Conservation (phyloP, 176 grass and related monocot genomes). For the Paspalum vaginatum region DNA sequence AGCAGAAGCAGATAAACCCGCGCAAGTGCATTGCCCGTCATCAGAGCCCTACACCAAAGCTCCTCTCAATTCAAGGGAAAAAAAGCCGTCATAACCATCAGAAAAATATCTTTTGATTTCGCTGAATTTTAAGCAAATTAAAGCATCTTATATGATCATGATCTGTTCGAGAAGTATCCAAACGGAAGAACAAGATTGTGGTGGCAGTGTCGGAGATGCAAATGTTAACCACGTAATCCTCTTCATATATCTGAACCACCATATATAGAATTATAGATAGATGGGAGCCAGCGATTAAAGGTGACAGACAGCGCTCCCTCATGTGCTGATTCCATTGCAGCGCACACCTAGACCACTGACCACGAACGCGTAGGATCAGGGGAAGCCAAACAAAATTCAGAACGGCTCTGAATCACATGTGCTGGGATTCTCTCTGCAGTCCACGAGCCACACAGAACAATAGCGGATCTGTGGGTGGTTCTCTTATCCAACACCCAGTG, state of each 20-base stretch:
- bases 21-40: background rate
- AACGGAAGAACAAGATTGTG: no score
- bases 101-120: no score
- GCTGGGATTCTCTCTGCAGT: background rate
- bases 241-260: background rate
- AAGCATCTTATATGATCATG: no score
- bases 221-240: background rate
- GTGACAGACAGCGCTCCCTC: background rate
- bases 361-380: background rate
- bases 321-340: background rate
- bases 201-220: no score
- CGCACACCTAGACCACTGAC: background rate
- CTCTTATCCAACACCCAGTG: background rate
- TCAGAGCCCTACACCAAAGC: background rate
- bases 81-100: no score
- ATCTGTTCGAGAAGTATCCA: no score
- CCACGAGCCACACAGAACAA: background rate
- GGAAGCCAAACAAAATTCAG: background rate
- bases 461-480: background rate
- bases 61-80: background rate
- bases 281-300: background rate
- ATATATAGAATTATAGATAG: no score
- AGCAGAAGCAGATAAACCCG: slow-evolving; percentile 11
- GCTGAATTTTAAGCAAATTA: no score
- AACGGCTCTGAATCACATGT: slow-evolving; percentile 1